Evolutionary conservation across 2,329 filamentous ascomycete species (phyloP).

Genomic region (Bipolaris cookei): DNA sequence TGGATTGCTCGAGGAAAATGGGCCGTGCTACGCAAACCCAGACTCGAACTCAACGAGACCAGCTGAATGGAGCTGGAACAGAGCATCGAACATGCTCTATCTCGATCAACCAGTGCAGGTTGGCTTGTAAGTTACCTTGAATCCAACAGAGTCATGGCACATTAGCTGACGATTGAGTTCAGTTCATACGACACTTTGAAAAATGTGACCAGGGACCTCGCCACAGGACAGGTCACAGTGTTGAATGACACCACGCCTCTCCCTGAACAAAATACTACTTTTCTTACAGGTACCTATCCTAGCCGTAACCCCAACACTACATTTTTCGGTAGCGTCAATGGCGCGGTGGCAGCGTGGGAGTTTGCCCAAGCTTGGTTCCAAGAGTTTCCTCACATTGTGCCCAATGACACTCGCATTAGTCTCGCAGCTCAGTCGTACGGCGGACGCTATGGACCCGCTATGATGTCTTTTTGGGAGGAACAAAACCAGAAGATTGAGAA

Average conservation of each 20-base stretch:
- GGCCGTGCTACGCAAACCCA: constrained; percentile 55
- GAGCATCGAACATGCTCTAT: constrained; percentile 59
- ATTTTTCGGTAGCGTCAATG: constrained; percentile 25
- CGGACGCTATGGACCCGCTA: constrained; percentile 21
- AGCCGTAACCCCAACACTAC: constrained; percentile 28
- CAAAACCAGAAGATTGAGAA: constrained; percentile 23
- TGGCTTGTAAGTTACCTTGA: constrained; percentile 50
- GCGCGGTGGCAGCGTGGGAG: constrained; percentile 29
- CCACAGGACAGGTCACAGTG: constrained; percentile 18
- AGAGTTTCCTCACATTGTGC: constrained; percentile 29
- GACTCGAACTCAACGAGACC: constrained; percentile 17
- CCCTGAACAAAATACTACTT: constrained; percentile 25
- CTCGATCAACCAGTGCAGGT: constrained; percentile 67
- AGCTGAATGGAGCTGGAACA: constrained; percentile 28
- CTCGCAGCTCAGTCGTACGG: constrained; percentile 28
- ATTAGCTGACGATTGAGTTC: neutral
- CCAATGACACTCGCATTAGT: constrained; percentile 27
- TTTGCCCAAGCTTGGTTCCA: constrained; percentile 31
- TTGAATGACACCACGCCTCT: constrained; percentile 21
- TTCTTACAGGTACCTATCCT: constrained; percentile 26
- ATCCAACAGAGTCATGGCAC: neutral
- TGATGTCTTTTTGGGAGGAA: constrained; percentile 24
- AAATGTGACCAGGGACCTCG: constrained; percentile 27
- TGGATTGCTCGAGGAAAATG: constrained; percentile 55
- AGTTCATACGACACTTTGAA: constrained; percentile 54